These are phyloP conservation scores for Paraleonurus japonicus DNA, from an alignment of 257 asterid genomes.

Conservation along the genomic window DNA sequence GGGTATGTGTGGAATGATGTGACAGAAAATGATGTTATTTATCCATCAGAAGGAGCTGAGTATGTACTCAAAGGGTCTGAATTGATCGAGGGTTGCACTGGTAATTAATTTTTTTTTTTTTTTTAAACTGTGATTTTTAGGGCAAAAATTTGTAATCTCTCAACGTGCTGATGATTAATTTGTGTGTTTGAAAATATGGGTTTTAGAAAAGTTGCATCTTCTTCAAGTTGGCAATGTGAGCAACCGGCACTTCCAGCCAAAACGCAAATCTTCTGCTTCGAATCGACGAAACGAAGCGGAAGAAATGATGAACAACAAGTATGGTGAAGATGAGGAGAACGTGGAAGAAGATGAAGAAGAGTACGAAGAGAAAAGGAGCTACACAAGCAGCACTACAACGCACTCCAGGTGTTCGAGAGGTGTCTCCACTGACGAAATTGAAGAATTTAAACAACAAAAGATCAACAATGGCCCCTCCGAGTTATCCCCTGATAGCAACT, in stretches of 20 bases:
- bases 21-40: constrained; percentile 60
- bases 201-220: constrained; percentile 48
- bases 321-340: constrained; percentile 10
- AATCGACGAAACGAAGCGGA: constrained; percentile 31
- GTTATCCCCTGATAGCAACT: constrained; percentile 27
- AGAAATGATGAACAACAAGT: constrained; percentile 22
- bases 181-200: background rate
- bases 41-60: constrained; percentile 82
- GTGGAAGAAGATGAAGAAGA: constrained; percentile 36
- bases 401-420: constrained; percentile 51
- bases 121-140: background rate
- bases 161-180: background rate
- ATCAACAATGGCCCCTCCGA: constrained; percentile 29
- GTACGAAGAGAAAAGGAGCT: constrained; percentile 42
- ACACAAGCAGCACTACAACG: constrained; percentile 18
- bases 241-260: constrained; percentile 29
- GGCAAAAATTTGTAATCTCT: background rate
- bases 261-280: constrained; percentile 32
- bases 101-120: constrained; percentile 16
- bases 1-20: constrained; percentile 95
- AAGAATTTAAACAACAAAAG: constrained; percentile 24
- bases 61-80: constrained; percentile 90
- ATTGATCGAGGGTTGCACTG: constrained; percentile 45
- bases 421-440: constrained; percentile 52
- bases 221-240: constrained; percentile 35